Evolutionary conservation across 768 basidiomycete species (phyloP).

Genomic region (Piloderma croceum): DNA sequence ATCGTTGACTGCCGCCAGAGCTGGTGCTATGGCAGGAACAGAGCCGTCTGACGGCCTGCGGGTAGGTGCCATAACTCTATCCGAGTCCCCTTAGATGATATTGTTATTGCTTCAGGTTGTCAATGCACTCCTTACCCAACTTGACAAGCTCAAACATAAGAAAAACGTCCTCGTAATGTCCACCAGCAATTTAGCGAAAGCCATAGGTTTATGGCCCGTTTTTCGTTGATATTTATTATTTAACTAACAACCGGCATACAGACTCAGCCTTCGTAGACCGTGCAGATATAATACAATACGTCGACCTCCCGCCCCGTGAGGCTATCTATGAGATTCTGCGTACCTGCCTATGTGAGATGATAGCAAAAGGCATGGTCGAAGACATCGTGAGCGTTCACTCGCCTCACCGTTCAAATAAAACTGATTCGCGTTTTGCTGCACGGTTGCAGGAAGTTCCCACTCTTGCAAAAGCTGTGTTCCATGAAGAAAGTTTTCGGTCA

Average conservation of each 20-base stretch:
- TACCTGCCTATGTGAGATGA: constrained; percentile 76
- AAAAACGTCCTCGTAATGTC: constrained; percentile 96
- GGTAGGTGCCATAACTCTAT: constrained; percentile 37
- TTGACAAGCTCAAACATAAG: constrained; percentile 89
- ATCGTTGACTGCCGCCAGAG: constrained; percentile 88
- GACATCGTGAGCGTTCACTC: constrained; percentile 43
- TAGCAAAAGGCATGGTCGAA: constrained; percentile 64
- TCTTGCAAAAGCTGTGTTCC: constrained; percentile 55
- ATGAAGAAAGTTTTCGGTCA: constrained; percentile 27
- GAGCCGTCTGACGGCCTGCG: constrained; percentile 93
- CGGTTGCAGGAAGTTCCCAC: constrained; percentile 52
- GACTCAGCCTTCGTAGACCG: constrained; percentile 95
- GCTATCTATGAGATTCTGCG: constrained; percentile 92
- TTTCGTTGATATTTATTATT: neutral
- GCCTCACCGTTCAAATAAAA: constrained; percentile 3
- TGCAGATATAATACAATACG: constrained; percentile 93
- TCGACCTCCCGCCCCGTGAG: constrained; percentile 85
- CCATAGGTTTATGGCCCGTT: constrained; percentile 62
- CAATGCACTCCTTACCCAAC: constrained; percentile 92
- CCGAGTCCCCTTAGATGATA: neutral
- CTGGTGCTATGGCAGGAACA: constrained; percentile 90
- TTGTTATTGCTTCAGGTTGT: constrained; percentile 62
- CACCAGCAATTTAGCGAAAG: constrained; percentile 90
- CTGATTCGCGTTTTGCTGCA: too few species aligned
- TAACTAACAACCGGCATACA: constrained; percentile 24